phyloP scores from a whole-genome alignment of 192 early-diverging fungal genomes.

The Geosiphon pyriformis region DNA sequence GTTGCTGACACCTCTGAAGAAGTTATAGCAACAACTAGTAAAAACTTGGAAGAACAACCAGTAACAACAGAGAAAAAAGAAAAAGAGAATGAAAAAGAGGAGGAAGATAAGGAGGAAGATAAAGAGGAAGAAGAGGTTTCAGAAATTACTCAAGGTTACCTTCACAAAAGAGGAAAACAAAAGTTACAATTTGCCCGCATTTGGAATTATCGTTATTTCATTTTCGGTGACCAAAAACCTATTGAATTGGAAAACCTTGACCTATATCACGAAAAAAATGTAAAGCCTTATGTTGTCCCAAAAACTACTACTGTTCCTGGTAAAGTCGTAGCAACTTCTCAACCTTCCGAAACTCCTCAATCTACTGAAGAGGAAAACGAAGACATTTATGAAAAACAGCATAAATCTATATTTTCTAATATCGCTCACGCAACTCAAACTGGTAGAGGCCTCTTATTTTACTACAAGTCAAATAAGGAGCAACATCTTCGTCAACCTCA shows the following conservation, averaged over 20 bases:
- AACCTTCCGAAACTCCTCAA: slow-evolving; percentile 13
- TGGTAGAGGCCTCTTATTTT: slow-evolving; percentile 34
- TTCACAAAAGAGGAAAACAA: slow-evolving; percentile 34
- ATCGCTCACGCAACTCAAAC: slow-evolving; percentile 38
- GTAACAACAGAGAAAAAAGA: background rate
- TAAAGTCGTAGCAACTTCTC: slow-evolving; percentile 18
- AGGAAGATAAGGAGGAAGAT: slow-evolving; percentile 31
- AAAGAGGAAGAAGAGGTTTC: background rate
- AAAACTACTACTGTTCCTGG: background rate
- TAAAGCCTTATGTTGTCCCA: background rate
- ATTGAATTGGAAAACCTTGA: slow-evolving; percentile 27
- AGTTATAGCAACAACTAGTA: background rate
- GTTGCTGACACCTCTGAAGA: background rate
- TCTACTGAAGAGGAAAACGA: slow-evolving; percentile 17
- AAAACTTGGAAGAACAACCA: background rate
- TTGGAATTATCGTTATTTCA: slow-evolving; percentile 39
- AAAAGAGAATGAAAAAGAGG: slow-evolving; percentile 24
- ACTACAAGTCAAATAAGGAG: slow-evolving; percentile 34
- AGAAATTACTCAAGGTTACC: slow-evolving; percentile 17
- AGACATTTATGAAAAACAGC: slow-evolving; percentile 30
- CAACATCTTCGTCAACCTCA: slow-evolving; percentile 26
- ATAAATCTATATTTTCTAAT: slow-evolving; percentile 27
- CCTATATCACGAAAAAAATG: slow-evolving; percentile 28
- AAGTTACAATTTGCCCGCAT: slow-evolving; percentile 27
- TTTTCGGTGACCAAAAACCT: slow-evolving; percentile 34